phyloP scores from a whole-genome alignment of 2,329 filamentous ascomycete genomes.

The Pseudomassariella vexata region DNA sequence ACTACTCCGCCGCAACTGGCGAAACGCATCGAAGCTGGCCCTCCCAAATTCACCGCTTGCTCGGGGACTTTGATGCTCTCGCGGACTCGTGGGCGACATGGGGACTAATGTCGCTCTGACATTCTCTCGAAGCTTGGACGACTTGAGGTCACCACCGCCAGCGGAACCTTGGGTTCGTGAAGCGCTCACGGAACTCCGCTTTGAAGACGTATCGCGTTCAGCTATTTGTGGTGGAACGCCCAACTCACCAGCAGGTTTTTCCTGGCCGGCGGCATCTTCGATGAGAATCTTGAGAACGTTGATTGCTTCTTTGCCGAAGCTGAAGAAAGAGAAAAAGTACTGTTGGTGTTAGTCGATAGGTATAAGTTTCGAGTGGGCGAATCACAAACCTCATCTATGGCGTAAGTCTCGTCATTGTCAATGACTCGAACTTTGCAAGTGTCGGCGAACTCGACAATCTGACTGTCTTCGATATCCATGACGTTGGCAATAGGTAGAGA shows the following conservation, averaged over 20 bases:
- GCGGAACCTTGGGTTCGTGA: constrained; percentile 1
- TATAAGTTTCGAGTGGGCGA: constrained; percentile 2
- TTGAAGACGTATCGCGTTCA: constrained; percentile 6
- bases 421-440: constrained; percentile 91
- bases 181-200: constrained; percentile 11
- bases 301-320: constrained; percentile 76
- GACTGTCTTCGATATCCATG: constrained; percentile 86
- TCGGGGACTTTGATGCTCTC: constrained; percentile 47
- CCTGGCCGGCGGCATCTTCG: constrained; percentile 52
- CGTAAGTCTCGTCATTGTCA: constrained; percentile 89
- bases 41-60: constrained; percentile 47
- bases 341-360: constrained; percentile 34
- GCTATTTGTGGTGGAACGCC: constrained; percentile 5
- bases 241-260: constrained; percentile 23
- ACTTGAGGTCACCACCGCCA: constrained; percentile 20
- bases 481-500: constrained; percentile 83
- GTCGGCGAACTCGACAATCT: constrained; percentile 85
- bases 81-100: constrained; percentile 35
- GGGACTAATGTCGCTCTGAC: constrained; percentile 59
- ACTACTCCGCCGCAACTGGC: constrained; percentile 42
- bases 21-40: constrained; percentile 48
- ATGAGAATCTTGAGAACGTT: constrained; percentile 69
- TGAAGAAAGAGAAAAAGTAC: constrained; percentile 98
- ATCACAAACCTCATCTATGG: constrained; percentile 75
- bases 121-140: constrained; percentile 42